Evolutionary conservation across 2,329 filamentous ascomycete species (phyloP), one percentile per base, ranked within the genome.

Genomic region (Sclerotinia minor): DNA sequence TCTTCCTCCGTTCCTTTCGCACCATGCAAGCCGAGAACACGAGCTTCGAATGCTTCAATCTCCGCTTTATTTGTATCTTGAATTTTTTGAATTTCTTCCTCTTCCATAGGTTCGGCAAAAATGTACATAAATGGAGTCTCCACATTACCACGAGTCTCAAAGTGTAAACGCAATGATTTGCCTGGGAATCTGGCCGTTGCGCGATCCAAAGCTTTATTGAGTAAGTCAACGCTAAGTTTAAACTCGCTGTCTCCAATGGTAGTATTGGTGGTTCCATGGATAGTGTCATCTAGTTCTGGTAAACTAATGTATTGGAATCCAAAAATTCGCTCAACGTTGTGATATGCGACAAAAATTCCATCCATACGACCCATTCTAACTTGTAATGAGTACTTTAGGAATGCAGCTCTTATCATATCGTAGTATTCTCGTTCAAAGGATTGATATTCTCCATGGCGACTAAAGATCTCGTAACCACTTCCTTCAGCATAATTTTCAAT

Each of bases 351-450:
- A 76, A 98, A 99, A 61, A 98, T 97, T 65, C 95, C 95, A 76
- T 99, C 94, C 96, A 99, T 99, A 61, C 94, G 89, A 24, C 96
- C 95, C 87, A 99, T 96, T 55, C 95, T 91, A 38, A 94, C 96
- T 79, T 99, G 95, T 41, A 99, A 83, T 13, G 94, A 97, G 78
- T 99, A 99, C 76, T 99, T 99, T 67, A 99, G 82, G 80, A 99
- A 94, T 0, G 94, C 95, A 1, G 94, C 87, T 65, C 96, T 87
- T 69, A 96, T 94, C 93, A 99, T 96, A 78, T 99, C 95, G 77
- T 90, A 96, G 78, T 95, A 97, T 76, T 99, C 96, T 68, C 94
- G 88, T 80, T 99, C 95, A 77, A 90, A 99, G 0, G 94, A 98
- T 77, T 96, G 90, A 83, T 86, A 99, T 68, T 88, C 83, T 21